Percentiles rank a stretch among this genome's conserved stretches.
Conservation (phyloP, 1,284 basidiomycete genomes). For the Tilletiopsis washingtonensis region DNA sequence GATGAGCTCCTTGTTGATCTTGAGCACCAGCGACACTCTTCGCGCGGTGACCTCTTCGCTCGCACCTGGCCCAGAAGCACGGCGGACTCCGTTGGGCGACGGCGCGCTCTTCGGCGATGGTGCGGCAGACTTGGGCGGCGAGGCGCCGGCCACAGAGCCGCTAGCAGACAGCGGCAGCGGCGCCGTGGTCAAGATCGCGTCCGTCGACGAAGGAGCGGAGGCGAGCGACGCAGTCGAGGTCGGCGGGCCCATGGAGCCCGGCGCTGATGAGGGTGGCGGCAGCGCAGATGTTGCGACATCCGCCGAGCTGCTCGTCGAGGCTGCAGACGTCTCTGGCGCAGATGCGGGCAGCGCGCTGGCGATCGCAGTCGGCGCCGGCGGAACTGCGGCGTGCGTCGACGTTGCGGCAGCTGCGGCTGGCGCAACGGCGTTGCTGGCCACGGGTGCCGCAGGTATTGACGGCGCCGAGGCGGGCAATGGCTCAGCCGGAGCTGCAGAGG, state of each 20-base stretch:
- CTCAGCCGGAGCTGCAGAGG: no score
- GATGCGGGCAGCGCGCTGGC: no score
- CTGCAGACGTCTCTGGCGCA: background rate
- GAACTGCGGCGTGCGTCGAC: no score
- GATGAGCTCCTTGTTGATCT: conserved; percentile 39
- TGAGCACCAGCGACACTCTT: conserved; percentile 21
- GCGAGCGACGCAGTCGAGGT: background rate
- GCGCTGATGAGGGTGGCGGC: background rate
- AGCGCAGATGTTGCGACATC: background rate
- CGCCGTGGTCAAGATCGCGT: background rate
- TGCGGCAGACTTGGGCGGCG: background rate
- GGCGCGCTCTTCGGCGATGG: background rate
- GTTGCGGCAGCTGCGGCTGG: no score
- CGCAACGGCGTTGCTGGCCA: no score
- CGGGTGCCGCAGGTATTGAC: no score
- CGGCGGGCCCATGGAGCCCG: background rate
- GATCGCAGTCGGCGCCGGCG: no score
- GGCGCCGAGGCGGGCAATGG: no score
- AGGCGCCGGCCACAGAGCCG: background rate
- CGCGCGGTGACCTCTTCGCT: background rate
- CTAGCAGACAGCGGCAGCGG: background rate
- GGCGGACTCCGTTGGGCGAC: background rate
- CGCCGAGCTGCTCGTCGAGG: background rate
- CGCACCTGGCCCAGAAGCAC: background rate
- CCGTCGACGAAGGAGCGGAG: background rate